A percentile compares a stretch with the other conserved stretches of the same genome.
Evolutionary conservation across 116 monocot genomes (phyloP).

Genomic region (Phalaenopsis hybrid): DNA sequence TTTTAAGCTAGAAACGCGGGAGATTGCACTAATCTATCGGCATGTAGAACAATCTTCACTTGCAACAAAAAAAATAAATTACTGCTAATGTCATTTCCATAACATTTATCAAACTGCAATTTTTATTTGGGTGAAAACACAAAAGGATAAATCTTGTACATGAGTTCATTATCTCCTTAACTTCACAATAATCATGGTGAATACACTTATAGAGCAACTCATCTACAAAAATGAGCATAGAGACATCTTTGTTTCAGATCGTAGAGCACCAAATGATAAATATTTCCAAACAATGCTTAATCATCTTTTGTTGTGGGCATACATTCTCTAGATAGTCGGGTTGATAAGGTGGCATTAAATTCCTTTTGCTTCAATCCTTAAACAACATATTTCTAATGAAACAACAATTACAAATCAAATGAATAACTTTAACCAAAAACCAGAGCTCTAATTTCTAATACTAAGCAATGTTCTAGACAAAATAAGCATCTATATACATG

Average conservation of each 20-base stretch:
- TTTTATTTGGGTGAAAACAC: no score
- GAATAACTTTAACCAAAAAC: background rate
- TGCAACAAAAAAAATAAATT: no score
- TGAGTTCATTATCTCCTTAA: no score
- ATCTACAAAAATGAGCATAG: background rate
- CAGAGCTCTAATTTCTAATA: background rate
- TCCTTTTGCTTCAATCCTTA: background rate
- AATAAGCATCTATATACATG: background rate
- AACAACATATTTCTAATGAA: background rate
- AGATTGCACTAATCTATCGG: no score
- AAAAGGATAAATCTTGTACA: no score
- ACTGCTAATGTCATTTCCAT: no score
- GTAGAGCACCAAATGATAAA: background rate
- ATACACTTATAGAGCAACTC: no score
- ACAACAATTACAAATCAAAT: background rate
- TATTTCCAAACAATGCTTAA: background rate
- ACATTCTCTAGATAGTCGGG: background rate
- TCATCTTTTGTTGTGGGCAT: background rate
- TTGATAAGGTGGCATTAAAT: background rate
- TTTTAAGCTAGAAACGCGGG: no score
- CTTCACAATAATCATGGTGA: no score
- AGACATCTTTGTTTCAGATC: background rate
- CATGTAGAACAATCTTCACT: no score
- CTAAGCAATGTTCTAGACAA: background rate
- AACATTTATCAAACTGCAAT: no score